A percentile compares a stretch with the other conserved stretches of the same genome.
Evolutionary conservation across 1,139 yeast species (phyloP).

Genomic region (Protomyces macrosporus): DNA sequence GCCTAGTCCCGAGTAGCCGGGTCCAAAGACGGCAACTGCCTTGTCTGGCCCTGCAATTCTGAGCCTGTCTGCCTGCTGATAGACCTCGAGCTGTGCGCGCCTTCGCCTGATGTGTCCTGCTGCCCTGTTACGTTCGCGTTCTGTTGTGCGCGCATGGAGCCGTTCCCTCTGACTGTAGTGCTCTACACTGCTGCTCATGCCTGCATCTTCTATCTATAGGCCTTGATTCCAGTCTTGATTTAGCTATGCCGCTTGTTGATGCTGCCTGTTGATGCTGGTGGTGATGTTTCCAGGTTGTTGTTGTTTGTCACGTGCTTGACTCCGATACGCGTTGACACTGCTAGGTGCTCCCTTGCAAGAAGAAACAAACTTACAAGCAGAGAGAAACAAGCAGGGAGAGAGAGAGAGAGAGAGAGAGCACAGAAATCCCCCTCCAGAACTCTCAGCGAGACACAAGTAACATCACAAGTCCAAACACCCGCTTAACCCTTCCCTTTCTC

Average conservation of each 20-base stretch:
- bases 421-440: too few species aligned
- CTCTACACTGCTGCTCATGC: neutral
- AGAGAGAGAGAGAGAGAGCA: too few species aligned
- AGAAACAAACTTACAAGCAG: neutral
- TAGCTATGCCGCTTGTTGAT: neutral
- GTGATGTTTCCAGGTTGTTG: neutral
- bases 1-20: conserved; percentile 22
- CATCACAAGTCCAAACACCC: neutral
- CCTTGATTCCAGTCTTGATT: neutral
- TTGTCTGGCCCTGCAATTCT: conserved; percentile 7
- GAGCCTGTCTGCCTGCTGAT: conserved; percentile 1
- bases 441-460: neutral
- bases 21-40: conserved; percentile 9
- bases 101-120: neutral
- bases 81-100: neutral
- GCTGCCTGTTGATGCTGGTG: too few species aligned
- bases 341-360: too few species aligned
- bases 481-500: neutral
- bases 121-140: neutral
- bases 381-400: neutral
- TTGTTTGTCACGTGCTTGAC: neutral
- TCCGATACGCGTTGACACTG: too few species aligned
- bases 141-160: neutral
- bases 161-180: neutral
- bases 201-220: neutral